These are phyloP conservation scores for Fusarium sp. DNA, from an alignment of 2,329 filamentous ascomycete genomes.

Conservation along the genomic window DNA sequence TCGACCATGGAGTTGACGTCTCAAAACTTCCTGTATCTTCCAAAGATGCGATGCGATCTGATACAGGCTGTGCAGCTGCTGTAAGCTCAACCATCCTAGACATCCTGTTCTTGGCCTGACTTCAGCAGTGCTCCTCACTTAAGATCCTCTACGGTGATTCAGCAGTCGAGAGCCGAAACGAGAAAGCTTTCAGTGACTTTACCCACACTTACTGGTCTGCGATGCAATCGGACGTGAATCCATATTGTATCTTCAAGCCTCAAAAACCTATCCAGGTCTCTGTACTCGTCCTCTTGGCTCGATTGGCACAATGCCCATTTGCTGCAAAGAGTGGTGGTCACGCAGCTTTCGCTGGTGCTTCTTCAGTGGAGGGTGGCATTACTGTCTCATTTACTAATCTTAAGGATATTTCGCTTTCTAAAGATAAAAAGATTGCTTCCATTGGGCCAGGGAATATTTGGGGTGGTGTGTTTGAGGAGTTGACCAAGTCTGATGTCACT, in stretches of 20 bases:
- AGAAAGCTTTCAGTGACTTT: conserved; percentile 14
- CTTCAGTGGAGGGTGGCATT: conserved; percentile 54
- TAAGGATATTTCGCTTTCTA: conserved; percentile 51
- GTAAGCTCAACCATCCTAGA: conserved; percentile 1
- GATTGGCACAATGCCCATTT: conserved; percentile 33
- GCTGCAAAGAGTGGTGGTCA: conserved; percentile 63
- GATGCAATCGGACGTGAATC: conserved; percentile 21
- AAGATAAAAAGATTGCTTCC: conserved; percentile 49
- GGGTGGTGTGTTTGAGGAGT: conserved; percentile 55
- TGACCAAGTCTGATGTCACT: conserved; percentile 52
- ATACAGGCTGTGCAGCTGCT: conserved; percentile 9
- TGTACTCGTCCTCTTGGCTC: conserved; percentile 17
- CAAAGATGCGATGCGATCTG: background rate
- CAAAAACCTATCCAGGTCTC: conserved; percentile 10
- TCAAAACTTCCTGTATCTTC: conserved; percentile 1
- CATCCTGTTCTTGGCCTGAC: background rate
- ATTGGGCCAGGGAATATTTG: conserved; percentile 58
- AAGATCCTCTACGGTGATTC: conserved; percentile 31
- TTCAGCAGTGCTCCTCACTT: conserved; percentile 20
- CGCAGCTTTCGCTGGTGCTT: conserved; percentile 56
- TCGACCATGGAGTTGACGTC: conserved; percentile 24
- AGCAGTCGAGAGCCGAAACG: conserved; percentile 13
- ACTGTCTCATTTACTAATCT: conserved; percentile 56
- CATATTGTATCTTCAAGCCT: conserved; percentile 36
- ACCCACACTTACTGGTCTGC: conserved; percentile 24